Conservation (phyloP, 2,329 filamentous ascomycete species). For the Verticillium nubilum region DNA sequence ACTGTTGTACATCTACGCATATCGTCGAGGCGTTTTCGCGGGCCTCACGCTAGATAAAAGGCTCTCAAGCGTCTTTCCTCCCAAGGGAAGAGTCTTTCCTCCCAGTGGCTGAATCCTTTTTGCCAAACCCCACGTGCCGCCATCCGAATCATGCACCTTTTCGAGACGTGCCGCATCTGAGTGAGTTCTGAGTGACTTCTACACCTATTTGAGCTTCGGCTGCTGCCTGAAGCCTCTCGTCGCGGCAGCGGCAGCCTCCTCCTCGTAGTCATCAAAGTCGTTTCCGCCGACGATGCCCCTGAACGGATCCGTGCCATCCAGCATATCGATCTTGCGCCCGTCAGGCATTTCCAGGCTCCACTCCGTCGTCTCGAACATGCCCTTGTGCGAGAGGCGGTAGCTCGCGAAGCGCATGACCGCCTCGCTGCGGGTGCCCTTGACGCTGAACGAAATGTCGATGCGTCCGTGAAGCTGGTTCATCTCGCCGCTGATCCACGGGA, state of each 20-base stretch:
- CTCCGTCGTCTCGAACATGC: constrained; percentile 77
- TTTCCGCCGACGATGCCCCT: constrained; percentile 37
- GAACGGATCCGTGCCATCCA: constrained; percentile 70
- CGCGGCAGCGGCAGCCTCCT: constrained; percentile 23
- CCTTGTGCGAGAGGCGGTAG: constrained; percentile 54
- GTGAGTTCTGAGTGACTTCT: no score
- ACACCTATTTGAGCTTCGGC: constrained; percentile 24
- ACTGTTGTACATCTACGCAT: constrained; percentile 19
- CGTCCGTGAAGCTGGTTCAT: constrained; percentile 91
- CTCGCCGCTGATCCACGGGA: constrained; percentile 79
- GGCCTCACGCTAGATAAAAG: background rate
- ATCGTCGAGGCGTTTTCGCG: constrained; percentile 4
- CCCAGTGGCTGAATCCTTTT: background rate
- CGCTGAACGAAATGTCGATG: constrained; percentile 82
- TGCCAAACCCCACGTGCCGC: background rate
- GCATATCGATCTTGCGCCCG: constrained; percentile 60
- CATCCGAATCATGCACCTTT: background rate
- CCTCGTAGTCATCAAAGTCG: constrained; percentile 30
- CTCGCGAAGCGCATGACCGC: constrained; percentile 80
- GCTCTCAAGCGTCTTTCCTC: background rate
- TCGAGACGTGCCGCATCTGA: no score
- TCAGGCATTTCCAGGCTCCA: constrained; percentile 76
- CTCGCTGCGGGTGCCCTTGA: constrained; percentile 68
- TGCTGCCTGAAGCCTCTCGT: constrained; percentile 47
- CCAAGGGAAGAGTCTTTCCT: background rate